Conservation (phyloP, 371 early-diverging fungal species). For the Mortierella sp. region DNA sequence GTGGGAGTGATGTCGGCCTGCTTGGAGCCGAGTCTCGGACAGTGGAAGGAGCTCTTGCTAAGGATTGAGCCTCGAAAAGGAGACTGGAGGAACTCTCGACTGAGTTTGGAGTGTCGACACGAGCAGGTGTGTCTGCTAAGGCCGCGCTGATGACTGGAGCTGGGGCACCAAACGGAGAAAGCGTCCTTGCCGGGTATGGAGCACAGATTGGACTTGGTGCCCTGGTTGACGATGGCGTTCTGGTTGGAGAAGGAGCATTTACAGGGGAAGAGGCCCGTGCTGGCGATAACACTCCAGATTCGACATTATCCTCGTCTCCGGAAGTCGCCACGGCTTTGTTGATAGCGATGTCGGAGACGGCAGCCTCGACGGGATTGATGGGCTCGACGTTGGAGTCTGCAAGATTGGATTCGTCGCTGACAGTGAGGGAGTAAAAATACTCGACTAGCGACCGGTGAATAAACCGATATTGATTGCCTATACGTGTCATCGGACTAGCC, state of each 20-base stretch:
- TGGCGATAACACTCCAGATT: background rate
- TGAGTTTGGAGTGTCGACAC: too few species aligned
- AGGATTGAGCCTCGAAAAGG: too few species aligned
- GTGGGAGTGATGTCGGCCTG: background rate
- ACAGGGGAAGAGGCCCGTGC: background rate
- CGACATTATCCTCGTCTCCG: background rate
- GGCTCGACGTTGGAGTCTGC: too few species aligned
- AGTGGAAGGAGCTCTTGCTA: background rate
- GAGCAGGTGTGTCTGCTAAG: too few species aligned
- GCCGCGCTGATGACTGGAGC: too few species aligned
- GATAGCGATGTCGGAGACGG: background rate
- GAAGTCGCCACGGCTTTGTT: background rate
- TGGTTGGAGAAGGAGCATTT: background rate
- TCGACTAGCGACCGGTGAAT: constrained; percentile 5
- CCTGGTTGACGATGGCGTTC: background rate
- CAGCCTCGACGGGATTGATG: background rate
- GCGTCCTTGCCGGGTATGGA: background rate
- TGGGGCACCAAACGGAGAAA: too few species aligned
- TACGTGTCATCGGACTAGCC: background rate
- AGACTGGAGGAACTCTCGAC: too few species aligned
- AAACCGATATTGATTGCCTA: constrained; percentile 2
- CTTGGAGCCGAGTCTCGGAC: background rate
- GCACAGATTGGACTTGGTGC: background rate
- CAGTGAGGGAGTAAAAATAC: background rate
- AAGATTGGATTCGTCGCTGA: background rate